Conservation (phyloP, 2,329 filamentous ascomycete genomes). For the Pseudogymnoascus sp. region DNA sequence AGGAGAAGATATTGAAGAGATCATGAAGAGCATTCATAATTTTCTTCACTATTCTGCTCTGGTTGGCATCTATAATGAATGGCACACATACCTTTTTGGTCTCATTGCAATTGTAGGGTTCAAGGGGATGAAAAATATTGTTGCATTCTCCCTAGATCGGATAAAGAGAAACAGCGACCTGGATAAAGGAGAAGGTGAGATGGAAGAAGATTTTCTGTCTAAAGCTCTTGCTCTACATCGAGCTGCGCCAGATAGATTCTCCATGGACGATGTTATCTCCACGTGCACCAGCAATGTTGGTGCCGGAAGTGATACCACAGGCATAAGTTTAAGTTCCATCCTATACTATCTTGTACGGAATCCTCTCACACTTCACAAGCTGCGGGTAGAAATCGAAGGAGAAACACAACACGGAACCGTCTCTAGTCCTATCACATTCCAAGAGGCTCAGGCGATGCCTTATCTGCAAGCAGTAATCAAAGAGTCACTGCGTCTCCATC, state of each 20-base stretch:
- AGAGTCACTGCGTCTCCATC: not conserved
- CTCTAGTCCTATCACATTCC: conserved; percentile 7
- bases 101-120: not conserved
- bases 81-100: conserved; percentile 22
- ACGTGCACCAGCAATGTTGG: conserved; percentile 29
- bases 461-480: conserved; percentile 9
- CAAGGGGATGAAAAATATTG: not conserved
- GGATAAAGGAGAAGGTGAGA: conserved; percentile 28
- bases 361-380: conserved; percentile 13
- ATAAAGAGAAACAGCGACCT: conserved; percentile 24
- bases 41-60: conserved; percentile 30
- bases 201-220: conserved; percentile 31
- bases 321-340: conserved; percentile 37
- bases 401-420: not conserved
- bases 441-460: conserved; percentile 8
- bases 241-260: conserved; percentile 35
- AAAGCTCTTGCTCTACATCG: conserved; percentile 33
- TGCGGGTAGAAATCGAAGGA: conserved; percentile 8
- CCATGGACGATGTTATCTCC: conserved; percentile 28
- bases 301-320: conserved; percentile 39
- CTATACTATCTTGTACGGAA: conserved; percentile 37
- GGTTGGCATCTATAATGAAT: conserved; percentile 31
- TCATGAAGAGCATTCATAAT: conserved; percentile 31
- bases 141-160: conserved; percentile 1
- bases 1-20: conserved; percentile 34